A percentile compares a stretch with the other conserved stretches of the same genome.
phyloP scores from a whole-genome alignment of 2,329 filamentous ascomycete genomes.

The Corinectria fuckeliana region DNA sequence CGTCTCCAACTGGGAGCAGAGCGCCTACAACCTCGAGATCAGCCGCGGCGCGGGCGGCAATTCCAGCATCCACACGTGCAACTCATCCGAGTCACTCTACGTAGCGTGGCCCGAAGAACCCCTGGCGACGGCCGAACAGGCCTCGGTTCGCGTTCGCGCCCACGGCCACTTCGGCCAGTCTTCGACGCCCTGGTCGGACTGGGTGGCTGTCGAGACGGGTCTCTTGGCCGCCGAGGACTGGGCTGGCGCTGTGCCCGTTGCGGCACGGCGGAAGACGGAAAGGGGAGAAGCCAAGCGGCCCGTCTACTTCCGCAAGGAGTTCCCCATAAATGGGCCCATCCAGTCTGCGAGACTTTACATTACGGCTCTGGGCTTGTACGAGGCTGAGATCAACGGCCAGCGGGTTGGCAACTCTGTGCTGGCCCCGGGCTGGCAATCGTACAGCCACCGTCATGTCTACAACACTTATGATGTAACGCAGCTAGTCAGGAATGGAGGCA shows the following conservation, averaged over 20 bases:
- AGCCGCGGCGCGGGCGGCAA: constrained; percentile 21
- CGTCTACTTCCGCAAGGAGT: constrained; percentile 44
- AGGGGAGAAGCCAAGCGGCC: constrained; percentile 40
- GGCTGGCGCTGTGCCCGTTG: constrained; percentile 39
- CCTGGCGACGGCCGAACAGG: constrained; percentile 42
- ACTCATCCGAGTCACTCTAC: constrained; percentile 47
- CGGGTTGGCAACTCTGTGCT: constrained; percentile 49
- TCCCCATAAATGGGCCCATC: constrained; percentile 33
- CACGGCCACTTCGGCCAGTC: constrained; percentile 33
- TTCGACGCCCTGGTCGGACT: constrained; percentile 38
- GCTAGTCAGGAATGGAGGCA: constrained; percentile 45
- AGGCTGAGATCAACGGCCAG: constrained; percentile 54
- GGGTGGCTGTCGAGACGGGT: constrained; percentile 45
- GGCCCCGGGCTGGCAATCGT: constrained; percentile 61
- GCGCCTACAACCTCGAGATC: constrained; percentile 52
- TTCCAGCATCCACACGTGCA: constrained; percentile 33
- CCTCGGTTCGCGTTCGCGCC: constrained; percentile 43
- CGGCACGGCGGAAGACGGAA: constrained; percentile 39
- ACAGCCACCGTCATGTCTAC: constrained; percentile 57
- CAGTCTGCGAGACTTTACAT: constrained; percentile 53
- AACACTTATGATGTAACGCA: constrained; percentile 58
- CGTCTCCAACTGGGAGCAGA: constrained; percentile 50
- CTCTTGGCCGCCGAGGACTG: constrained; percentile 40
- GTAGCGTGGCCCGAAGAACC: constrained; percentile 52
- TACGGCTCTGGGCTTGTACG: constrained; percentile 53